Evolutionary conservation across 306 rosid species (phyloP), one percentile per base, ranked within the genome.

Genomic region (Acacia confusa): DNA sequence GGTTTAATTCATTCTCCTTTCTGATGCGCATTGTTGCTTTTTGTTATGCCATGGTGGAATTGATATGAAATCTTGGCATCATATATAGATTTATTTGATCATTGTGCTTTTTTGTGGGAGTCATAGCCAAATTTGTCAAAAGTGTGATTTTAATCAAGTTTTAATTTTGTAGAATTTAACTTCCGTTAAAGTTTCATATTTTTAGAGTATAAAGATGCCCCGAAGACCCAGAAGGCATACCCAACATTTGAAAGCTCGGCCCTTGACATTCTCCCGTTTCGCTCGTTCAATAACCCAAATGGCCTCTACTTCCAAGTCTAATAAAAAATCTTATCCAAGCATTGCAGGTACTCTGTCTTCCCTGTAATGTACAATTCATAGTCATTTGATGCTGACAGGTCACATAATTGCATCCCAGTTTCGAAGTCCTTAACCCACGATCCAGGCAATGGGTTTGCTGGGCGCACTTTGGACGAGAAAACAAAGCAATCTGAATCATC

Each of bases 241-340:
- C 36, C 84, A 47, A 73, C 71, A 44, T 32, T 45, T 48, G 72
- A 90, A 69, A 48, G 45, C 83, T 79, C 86, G 52, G 76, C 97
- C 97, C 17, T 22, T 89, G 67, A 88, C 92, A 5, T 94, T 94
- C 75, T 90, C 94, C 61, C 82, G 90, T 43, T 93, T 93, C 78
- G 81, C 90, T 70, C 92, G 92, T 74, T 81, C 87, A 52, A 79
- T 84, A 12, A 92, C 92, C 74, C 86, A 47, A 27, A 64, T 85
- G 68, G 76, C 76, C 48, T 83, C 87, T 64, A 16, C 41, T 48
- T 65, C 67, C 74, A 43, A 84, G 77, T 24, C 75, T 68, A 57
- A 17, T 40, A 70, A 17, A 70, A 82, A 83, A 41, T 81, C 83
- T 30, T 67, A 75, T 48, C 80, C 76, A 30, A 66, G 20, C 47